Conservation (phyloP, 805 yeast genomes). For the Metschnikowia lochheadii region DNA sequence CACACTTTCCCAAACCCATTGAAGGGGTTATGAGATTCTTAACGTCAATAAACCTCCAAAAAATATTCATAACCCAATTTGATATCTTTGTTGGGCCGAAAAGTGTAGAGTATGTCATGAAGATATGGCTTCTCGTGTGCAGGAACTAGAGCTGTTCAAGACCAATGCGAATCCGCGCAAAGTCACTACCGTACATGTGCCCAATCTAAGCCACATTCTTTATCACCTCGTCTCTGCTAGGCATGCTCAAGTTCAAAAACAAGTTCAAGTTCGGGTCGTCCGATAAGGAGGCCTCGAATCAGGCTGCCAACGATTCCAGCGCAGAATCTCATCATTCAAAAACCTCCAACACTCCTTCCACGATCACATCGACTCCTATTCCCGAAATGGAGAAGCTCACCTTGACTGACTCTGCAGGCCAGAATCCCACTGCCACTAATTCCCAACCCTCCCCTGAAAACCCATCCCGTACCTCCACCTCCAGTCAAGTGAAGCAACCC, state of each 20-base stretch:
- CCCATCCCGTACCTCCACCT: not conserved
- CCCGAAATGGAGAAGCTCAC: conserved; percentile 3
- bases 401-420: not conserved
- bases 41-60: not conserved
- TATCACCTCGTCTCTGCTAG: not conserved
- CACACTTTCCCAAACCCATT: no score
- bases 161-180: conserved; percentile 2
- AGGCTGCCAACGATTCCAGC: not conserved
- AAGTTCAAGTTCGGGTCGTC: conserved; percentile 26
- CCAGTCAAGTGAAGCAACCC: conserved; percentile 5
- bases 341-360: not conserved
- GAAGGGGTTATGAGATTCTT: no score
- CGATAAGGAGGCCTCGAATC: conserved; percentile 13
- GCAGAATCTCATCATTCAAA: not conserved
- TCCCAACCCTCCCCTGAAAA: not conserved
- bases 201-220: not conserved
- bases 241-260: conserved; percentile 30
- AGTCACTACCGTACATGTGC: not conserved
- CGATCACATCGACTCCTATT: not conserved
- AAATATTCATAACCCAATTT: not conserved
- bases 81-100: not conserved
- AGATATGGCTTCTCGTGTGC: not conserved
- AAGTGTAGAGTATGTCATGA: not conserved
- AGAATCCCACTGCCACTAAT: not conserved
- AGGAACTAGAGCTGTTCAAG: not conserved